These are phyloP conservation scores for Plicaturopsis crispa DNA, from an alignment of 768 basidiomycete species.

Conservation along the genomic window DNA sequence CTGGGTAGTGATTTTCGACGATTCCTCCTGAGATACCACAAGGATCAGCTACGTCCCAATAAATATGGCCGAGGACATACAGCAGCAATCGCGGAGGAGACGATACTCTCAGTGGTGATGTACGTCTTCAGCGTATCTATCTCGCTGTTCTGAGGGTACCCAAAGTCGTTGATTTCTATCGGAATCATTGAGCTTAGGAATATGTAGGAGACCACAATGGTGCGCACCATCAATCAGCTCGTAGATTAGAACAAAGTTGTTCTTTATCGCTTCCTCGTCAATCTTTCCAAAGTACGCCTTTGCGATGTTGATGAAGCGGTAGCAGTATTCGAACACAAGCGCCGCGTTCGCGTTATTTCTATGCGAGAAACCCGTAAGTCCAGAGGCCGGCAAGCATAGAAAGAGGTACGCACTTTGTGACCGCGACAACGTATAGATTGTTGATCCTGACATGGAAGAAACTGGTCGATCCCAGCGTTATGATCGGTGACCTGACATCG, in stretches of 20 bases:
- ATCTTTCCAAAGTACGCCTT: slow-evolving; percentile 97
- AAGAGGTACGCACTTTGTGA: slow-evolving; percentile 68
- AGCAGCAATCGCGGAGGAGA: slow-evolving; percentile 76
- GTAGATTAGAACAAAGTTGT: slow-evolving; percentile 97
- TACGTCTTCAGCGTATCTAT: slow-evolving; percentile 96
- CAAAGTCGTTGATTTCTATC: slow-evolving; percentile 97
- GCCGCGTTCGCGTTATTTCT: slow-evolving; percentile 98
- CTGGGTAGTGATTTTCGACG: slow-evolving; percentile 93
- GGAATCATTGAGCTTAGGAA: slow-evolving; percentile 4
- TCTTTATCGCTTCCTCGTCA: slow-evolving; percentile 97
- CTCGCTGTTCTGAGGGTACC: slow-evolving; percentile 98
- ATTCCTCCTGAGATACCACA: slow-evolving; percentile 67
- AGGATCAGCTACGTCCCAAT: neutral
- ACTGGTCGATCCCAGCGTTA: slow-evolving; percentile 95
- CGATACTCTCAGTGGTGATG: slow-evolving; percentile 95
- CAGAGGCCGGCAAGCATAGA: neutral
- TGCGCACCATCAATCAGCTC: slow-evolving; percentile 90
- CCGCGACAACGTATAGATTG: slow-evolving; percentile 92
- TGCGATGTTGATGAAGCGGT: slow-evolving; percentile 91
- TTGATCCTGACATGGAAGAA: slow-evolving; percentile 98
- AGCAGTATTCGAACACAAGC: slow-evolving; percentile 95
- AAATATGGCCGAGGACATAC: slow-evolving; percentile 48
- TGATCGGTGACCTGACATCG: slow-evolving; percentile 94
- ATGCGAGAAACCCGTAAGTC: neutral
- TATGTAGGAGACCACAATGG: neutral